Conservation (phyloP, 2,329 filamentous ascomycete species). For the Sclerotinia nivalis region DNA sequence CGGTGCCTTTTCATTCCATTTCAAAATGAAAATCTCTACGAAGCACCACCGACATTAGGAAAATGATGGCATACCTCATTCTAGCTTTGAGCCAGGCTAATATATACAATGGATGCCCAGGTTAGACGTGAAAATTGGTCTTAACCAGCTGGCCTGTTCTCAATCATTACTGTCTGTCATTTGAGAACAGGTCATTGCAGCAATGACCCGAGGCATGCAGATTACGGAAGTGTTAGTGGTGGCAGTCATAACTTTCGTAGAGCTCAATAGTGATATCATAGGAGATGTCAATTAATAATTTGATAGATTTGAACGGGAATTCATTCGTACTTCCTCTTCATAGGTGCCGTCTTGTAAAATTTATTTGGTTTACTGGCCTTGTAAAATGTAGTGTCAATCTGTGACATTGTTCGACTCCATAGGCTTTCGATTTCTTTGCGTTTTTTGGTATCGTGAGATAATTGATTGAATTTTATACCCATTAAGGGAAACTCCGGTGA, state of each 20-base stretch:
- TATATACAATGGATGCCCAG: neutral
- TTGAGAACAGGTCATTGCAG: neutral
- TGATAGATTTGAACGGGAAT: neutral
- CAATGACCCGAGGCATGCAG: neutral
- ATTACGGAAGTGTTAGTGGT: neutral
- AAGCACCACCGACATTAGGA: neutral
- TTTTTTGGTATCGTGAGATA: neutral
- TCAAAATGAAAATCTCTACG: neutral
- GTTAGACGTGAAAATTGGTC: neutral
- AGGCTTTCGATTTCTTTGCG: neutral
- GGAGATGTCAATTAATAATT: neutral
- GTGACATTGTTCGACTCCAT: slow-evolving; percentile 15
- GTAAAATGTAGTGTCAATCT: slow-evolving; percentile 4
- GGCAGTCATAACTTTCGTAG: neutral
- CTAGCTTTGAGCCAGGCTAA: no score
- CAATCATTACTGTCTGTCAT: neutral
- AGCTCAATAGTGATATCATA: neutral
- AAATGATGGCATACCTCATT: neutral
- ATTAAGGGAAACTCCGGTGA: slow-evolving; percentile 17
- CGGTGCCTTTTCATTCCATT: neutral
- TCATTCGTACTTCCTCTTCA: neutral
- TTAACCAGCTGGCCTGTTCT: neutral
- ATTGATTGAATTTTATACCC: neutral
- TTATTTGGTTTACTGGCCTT: neutral
- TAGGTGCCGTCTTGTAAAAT: slow-evolving; percentile 6